phyloP scores from a whole-genome alignment of 768 basidiomycete species.

The Suillus sp. region DNA sequence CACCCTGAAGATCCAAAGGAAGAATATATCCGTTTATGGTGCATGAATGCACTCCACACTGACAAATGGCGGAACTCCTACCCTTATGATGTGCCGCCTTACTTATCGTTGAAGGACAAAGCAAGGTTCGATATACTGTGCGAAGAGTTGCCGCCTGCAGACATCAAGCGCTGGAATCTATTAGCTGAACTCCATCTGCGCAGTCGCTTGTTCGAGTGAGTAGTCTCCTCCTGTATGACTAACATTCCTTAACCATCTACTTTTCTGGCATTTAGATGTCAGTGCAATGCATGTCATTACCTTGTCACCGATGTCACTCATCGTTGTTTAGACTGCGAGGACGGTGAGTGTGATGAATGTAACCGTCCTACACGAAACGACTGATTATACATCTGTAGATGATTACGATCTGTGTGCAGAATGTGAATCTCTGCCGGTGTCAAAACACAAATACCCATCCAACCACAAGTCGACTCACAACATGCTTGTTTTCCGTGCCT shows the following conservation, averaged over 20 bases:
- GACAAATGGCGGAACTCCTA: not conserved
- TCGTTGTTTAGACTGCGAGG: not conserved
- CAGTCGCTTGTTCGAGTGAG: not conserved
- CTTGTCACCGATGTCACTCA: not conserved
- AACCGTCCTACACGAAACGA: not conserved
- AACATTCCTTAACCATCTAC: not conserved
- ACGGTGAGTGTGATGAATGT: not conserved
- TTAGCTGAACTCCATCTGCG: not conserved
- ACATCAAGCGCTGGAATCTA: not conserved
- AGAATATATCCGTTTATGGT: not conserved
- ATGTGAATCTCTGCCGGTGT: not conserved
- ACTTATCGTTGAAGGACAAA: not conserved
- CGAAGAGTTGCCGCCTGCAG: not conserved
- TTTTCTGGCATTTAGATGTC: not conserved
- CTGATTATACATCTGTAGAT: not conserved
- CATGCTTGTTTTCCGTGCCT: not conserved
- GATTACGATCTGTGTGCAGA: not conserved
- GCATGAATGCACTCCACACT: not conserved
- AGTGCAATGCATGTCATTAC: not conserved
- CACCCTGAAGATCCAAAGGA: not conserved
- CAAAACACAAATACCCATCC: not conserved
- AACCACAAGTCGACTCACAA: not conserved
- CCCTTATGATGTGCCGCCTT: not conserved
- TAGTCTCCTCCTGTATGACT: not conserved
- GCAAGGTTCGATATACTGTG: not conserved